These are phyloP conservation scores for Rosellinia necatrix DNA, from an alignment of 2,329 filamentous ascomycete species.

Conservation along the genomic window DNA sequence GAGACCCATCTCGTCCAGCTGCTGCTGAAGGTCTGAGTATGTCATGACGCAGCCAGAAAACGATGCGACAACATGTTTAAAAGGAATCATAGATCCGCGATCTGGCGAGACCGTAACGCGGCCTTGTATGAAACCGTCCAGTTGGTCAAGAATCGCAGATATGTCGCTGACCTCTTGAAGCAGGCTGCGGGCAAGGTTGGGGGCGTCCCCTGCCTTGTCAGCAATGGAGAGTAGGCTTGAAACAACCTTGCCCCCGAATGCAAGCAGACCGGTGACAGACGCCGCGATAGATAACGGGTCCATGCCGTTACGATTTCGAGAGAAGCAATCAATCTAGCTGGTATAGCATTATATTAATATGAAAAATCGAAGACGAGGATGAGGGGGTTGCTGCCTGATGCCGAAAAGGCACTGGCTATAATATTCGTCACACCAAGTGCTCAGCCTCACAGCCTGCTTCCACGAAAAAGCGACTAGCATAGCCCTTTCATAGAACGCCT, in stretches of 20 bases:
- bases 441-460: too few relatives aligned
- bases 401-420: too few relatives aligned
- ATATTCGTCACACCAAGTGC: too few relatives aligned
- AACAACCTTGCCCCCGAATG: not conserved
- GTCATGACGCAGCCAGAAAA: conserved; percentile 11
- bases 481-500: too few relatives aligned
- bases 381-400: too few relatives aligned
- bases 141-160: conserved; percentile 3
- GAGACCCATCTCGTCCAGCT: not conserved
- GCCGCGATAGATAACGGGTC: conserved; percentile 9
- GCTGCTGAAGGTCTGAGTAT: conserved; percentile 6
- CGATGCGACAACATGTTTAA: not conserved
- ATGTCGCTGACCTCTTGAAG: conserved; percentile 4
- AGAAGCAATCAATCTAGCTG: too few relatives aligned
- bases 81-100: not conserved
- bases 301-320: too few relatives aligned
- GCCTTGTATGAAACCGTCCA: not conserved
- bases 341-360: too few relatives aligned
- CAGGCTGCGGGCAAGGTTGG: not conserved
- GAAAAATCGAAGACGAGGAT: too few relatives aligned
- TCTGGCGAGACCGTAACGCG: not conserved
- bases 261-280: conserved; percentile 3
- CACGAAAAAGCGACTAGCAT: too few relatives aligned
- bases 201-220: not conserved
- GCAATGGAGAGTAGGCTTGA: not conserved